phyloP scores from a whole-genome alignment of 2,329 filamentous ascomycete species.

The Penicillium fuscoglaucum region DNA sequence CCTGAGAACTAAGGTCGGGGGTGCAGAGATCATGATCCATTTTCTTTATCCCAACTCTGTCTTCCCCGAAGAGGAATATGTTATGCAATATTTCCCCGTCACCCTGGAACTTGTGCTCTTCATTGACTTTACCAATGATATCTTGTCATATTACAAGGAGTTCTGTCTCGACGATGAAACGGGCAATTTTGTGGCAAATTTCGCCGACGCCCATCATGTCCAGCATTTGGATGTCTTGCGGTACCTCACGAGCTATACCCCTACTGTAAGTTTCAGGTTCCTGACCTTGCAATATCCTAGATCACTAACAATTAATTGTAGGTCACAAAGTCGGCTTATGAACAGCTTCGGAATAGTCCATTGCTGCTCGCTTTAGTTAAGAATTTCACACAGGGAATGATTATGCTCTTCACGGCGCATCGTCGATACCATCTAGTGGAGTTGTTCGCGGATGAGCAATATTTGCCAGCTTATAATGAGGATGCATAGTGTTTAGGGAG shows the following conservation, averaged over 20 bases:
- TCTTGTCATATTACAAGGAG: slow-evolving; percentile 20
- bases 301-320: neutral
- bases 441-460: slow-evolving; percentile 15
- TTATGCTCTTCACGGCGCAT: slow-evolving; percentile 15
- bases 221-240: slow-evolving; percentile 15
- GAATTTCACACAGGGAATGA: slow-evolving; percentile 12
- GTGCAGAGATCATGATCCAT: slow-evolving; percentile 12
- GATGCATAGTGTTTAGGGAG: neutral
- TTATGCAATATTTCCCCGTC: slow-evolving; percentile 13
- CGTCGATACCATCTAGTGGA: slow-evolving; percentile 14
- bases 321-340: slow-evolving; percentile 11
- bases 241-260: slow-evolving; percentile 11
- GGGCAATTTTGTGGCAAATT: slow-evolving; percentile 16
- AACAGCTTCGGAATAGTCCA: neutral
- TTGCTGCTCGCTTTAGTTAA: slow-evolving; percentile 2
- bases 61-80: slow-evolving; percentile 11
- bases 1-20: slow-evolving; percentile 15
- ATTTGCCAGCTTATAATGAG: slow-evolving; percentile 10
- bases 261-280: neutral
- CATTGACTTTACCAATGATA: slow-evolving; percentile 19
- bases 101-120: slow-evolving; percentile 14
- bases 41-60: slow-evolving; percentile 12
- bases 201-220: slow-evolving; percentile 12
- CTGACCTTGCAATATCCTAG: too few species aligned
- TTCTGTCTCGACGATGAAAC: slow-evolving; percentile 10